phyloP scores from a whole-genome alignment of 2,329 filamentous ascomycete species.

The Ophiognomonia clavigignenti-juglandacearum region DNA sequence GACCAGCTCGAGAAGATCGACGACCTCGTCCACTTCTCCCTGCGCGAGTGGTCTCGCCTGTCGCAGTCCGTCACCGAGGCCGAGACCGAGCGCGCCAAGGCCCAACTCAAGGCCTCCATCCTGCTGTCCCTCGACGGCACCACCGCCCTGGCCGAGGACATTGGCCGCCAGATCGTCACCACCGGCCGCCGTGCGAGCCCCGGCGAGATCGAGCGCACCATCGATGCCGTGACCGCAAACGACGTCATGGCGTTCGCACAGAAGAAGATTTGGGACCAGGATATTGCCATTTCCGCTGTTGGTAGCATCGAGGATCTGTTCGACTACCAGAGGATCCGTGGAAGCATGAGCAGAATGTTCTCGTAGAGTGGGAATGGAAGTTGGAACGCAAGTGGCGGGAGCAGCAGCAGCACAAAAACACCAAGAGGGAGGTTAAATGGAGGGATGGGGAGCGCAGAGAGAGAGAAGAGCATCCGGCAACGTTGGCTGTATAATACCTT shows the following conservation, averaged over 20 bases:
- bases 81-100: constrained; percentile 97
- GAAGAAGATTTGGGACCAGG: constrained; percentile 95
- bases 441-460: constrained; percentile 9
- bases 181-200: constrained; percentile 88
- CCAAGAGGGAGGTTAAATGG: background rate
- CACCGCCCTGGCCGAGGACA: constrained; percentile 95
- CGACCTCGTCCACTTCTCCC: constrained; percentile 95
- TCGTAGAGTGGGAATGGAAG: constrained; percentile 17
- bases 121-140: constrained; percentile 96
- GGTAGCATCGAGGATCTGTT: constrained; percentile 84
- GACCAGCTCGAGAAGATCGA: constrained; percentile 85
- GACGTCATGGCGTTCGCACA: constrained; percentile 96
- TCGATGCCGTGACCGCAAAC: constrained; percentile 86
- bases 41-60: constrained; percentile 96
- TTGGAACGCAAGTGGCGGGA: constrained; percentile 13
- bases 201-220: constrained; percentile 89
- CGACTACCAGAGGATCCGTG: constrained; percentile 54
- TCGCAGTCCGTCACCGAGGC: constrained; percentile 82
- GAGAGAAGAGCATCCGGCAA: constrained; percentile 2
- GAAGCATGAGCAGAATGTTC: constrained; percentile 33
- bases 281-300: constrained; percentile 88
- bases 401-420: constrained; percentile 11
- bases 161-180: constrained; percentile 96
- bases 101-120: constrained; percentile 97
- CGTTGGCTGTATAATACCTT: constrained; percentile 27